Evolutionary conservation across 768 basidiomycete species (phyloP), one percentile per base, ranked within the genome.

Genomic region (Exidia glandulosa): DNA sequence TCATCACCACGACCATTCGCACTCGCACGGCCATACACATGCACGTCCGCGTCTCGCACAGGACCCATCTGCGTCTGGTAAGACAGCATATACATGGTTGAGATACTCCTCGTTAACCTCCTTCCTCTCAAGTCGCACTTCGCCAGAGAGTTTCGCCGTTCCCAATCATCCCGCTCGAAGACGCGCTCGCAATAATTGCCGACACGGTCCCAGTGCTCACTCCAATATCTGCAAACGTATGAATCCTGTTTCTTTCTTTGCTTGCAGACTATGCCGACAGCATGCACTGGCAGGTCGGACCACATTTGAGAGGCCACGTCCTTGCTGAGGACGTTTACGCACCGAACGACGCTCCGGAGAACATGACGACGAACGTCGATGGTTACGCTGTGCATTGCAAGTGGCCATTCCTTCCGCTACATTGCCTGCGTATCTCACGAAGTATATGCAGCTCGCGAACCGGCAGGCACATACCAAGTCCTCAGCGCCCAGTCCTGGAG

Each of bases 331-430:
- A 90, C 60, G 82, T 94, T 3, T 73, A 76, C 61, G 84, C 90
- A 3, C 74, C 81, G 1, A 75, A 79, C 32, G 75, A 88, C 65
- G 79, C 88, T 0, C 92, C 92, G 2, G 68, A 70, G 3, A 79
- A 79, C 2, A 69, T 75, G 19, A 90, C 88, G 1, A 92, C 92
- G 4, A 94, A 83, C 64, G 90, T 92, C 12, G 92, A 94, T 69
- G 92, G 92, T 0, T 95, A 95, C 67, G 92, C 92, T 3, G 70
- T 94, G 1, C 76, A 81, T 61, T 83, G 88, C 89, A 66, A 62
- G 80, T 45, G 19, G 16, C 41, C 41, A 10, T 19, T 23, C 23
- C 41, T 16, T 7, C 34, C 7, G 16, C 34, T 7, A 7, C 34
- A 16, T 16, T 36, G 34, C 34, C 7, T 36, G 34, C 34, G 34